These are phyloP conservation scores for Diaporthe aspalathi DNA, from an alignment of 2,329 filamentous ascomycete genomes.

Conservation along the genomic window DNA sequence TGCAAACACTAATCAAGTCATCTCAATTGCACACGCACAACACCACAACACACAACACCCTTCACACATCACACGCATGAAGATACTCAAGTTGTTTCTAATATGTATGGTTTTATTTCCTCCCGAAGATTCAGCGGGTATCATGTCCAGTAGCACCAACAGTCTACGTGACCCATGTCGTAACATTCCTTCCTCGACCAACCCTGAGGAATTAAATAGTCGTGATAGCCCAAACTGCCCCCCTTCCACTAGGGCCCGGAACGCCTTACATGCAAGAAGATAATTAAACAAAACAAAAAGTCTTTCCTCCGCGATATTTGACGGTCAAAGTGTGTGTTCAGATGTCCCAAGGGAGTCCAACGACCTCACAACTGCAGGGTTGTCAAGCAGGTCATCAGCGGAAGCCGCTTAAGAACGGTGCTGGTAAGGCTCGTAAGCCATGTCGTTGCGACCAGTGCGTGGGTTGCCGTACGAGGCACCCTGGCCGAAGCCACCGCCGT, in stretches of 20 bases:
- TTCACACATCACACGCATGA: background rate
- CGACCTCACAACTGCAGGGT: background rate
- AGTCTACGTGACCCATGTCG: slow-evolving; percentile 33
- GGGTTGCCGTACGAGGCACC: slow-evolving; percentile 11
- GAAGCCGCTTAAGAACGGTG: slow-evolving; percentile 61
- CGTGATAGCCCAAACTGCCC: slow-evolving; percentile 10
- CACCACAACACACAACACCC: too few relatives aligned
- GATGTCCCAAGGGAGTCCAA: background rate
- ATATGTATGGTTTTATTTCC: slow-evolving; percentile 23
- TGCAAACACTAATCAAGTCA: background rate
- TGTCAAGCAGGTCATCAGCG: background rate
- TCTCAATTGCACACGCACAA: background rate
- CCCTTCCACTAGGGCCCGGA: slow-evolving; percentile 18
- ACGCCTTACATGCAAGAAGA: slow-evolving; percentile 38
- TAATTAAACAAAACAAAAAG: background rate
- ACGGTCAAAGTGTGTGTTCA: slow-evolving; percentile 10
- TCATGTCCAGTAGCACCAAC: slow-evolving; percentile 34
- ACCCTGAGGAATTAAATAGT: slow-evolving; percentile 1
- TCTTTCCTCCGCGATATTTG: background rate
- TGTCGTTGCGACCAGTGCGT: slow-evolving; percentile 46
- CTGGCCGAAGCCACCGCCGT: slow-evolving; percentile 17
- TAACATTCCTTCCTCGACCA: slow-evolving; percentile 7
- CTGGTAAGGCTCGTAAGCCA: slow-evolving; percentile 74
- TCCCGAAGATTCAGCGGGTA: slow-evolving; percentile 31
- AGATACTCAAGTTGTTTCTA: background rate